A percentile compares a stretch with the other conserved stretches of the same genome.
Conservation (phyloP, 306 rosid species). For the Gastrolobium bilobum region DNA sequence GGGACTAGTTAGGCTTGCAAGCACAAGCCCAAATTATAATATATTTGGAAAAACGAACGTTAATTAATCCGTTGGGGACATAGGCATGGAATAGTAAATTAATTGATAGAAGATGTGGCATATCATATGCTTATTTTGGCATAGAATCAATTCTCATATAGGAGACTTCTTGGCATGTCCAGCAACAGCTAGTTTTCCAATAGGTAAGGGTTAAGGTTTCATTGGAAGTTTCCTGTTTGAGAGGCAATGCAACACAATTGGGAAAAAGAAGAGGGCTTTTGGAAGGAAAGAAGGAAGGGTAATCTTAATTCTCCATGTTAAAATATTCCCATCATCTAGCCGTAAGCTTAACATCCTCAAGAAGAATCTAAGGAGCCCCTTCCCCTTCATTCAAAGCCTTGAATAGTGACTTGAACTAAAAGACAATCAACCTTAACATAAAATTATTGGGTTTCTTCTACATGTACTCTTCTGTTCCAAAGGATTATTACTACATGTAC, state of each 20-base stretch:
- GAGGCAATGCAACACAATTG: constrained; percentile 39
- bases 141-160: constrained; percentile 51
- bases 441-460: constrained; percentile 54
- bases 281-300: constrained; percentile 39
- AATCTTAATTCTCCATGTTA: constrained; percentile 34
- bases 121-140: constrained; percentile 38
- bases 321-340: constrained; percentile 54
- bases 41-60: background rate
- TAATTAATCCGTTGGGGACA: background rate
- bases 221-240: constrained; percentile 54
- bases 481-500: constrained; percentile 14
- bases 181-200: constrained; percentile 47
- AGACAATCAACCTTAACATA: constrained; percentile 67
- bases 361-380: constrained; percentile 62
- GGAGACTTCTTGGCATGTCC: constrained; percentile 50
- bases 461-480: constrained; percentile 43
- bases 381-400: constrained; percentile 53
- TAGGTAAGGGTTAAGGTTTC: constrained; percentile 46
- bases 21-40: background rate
- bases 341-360: constrained; percentile 55
- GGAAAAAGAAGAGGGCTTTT: background rate
- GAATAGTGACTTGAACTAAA: constrained; percentile 66
- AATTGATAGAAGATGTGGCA: background rate
- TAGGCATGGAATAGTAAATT: constrained; percentile 16
- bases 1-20: background rate